Percentiles rank a stretch among this genome's conserved stretches.
These are phyloP conservation scores for Chrysanthemum seticuspe DNA, from an alignment of 129 eudicot species.

Conservation along the genomic window DNA sequence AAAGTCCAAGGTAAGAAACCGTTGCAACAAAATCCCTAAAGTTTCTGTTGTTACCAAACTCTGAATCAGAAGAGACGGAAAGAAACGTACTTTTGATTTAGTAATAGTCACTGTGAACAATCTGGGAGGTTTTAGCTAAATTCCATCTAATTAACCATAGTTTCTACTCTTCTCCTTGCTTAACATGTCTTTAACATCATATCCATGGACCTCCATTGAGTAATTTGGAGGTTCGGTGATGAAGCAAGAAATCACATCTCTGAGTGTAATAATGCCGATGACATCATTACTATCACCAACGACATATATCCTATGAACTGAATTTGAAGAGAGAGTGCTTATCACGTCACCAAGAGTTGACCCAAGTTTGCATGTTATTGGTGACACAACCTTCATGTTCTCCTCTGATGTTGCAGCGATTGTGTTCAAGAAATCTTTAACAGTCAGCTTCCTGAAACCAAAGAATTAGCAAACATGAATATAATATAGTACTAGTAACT, in stretches of 20 bases:
- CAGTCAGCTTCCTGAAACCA: slow-evolving; percentile 62
- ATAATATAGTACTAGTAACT: background rate
- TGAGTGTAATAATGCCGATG: slow-evolving; percentile 73
- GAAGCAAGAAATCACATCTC: slow-evolving; percentile 95
- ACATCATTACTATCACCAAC: slow-evolving; percentile 40
- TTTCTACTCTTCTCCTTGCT: slow-evolving; percentile 34
- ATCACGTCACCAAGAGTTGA: slow-evolving; percentile 76
- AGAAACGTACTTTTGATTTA: slow-evolving; percentile 2
- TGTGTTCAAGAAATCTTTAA: slow-evolving; percentile 61
- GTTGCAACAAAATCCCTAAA: too few relatives aligned
- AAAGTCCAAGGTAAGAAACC: too few relatives aligned
- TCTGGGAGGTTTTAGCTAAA: slow-evolving; percentile 13
- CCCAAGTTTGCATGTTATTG: slow-evolving; percentile 70
- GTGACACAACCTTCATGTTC: slow-evolving; percentile 40
- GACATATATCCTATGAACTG: slow-evolving; percentile 82
- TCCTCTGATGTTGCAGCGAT: slow-evolving; percentile 53
- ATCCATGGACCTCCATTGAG: slow-evolving; percentile 61
- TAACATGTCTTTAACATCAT: slow-evolving; percentile 50
- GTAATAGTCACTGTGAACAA: slow-evolving; percentile 13
- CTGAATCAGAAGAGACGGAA: background rate
- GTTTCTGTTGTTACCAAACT: too few relatives aligned
- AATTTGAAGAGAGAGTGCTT: slow-evolving; percentile 56
- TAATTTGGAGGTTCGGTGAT: slow-evolving; percentile 78
- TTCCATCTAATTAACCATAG: slow-evolving; percentile 27
- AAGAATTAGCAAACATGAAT: background rate